Evolutionary conservation across 1,284 basidiomycete species (phyloP).

Genomic region (Trichosporon coremiiforme): DNA sequence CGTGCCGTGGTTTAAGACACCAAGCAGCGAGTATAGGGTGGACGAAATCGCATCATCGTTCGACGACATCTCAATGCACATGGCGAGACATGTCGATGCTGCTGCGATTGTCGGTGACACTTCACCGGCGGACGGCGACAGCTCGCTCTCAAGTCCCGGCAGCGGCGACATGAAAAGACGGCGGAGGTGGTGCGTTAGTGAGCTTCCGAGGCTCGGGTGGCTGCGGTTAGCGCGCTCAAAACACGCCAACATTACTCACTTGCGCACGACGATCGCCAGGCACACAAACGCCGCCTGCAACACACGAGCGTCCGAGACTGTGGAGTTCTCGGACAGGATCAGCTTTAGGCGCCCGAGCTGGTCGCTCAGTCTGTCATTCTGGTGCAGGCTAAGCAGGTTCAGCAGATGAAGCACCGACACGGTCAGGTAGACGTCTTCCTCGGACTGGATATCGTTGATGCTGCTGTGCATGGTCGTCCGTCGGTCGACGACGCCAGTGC

Average conservation of each 20-base stretch:
- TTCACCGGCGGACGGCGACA: conserved; percentile 57
- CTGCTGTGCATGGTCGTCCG: conserved; percentile 28
- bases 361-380: conserved; percentile 68
- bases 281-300: conserved; percentile 52
- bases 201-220: conserved; percentile 74
- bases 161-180: conserved; percentile 86
- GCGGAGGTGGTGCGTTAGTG: conserved; percentile 77
- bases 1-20: conserved; percentile 78
- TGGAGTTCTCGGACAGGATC: conserved; percentile 77
- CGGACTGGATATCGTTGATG: conserved; percentile 37
- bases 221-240: conserved; percentile 55
- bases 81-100: conserved; percentile 83
- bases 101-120: conserved; percentile 70
- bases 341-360: conserved; percentile 72
- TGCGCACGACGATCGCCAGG: conserved; percentile 65
- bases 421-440: conserved; percentile 49
- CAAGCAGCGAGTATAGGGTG: conserved; percentile 92
- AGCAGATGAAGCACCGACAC: conserved; percentile 67
- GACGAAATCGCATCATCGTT: conserved; percentile 91
- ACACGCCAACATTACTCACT: conserved; percentile 59
- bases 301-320: conserved; percentile 68
- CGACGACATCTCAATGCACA: conserved; percentile 85
- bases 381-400: conserved; percentile 76
- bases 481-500: conserved; percentile 5
- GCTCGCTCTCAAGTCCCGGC: conserved; percentile 83